Evolutionary conservation across 2,329 filamentous ascomycete genomes (phyloP).

Genomic region (Amauroascus niger): DNA sequence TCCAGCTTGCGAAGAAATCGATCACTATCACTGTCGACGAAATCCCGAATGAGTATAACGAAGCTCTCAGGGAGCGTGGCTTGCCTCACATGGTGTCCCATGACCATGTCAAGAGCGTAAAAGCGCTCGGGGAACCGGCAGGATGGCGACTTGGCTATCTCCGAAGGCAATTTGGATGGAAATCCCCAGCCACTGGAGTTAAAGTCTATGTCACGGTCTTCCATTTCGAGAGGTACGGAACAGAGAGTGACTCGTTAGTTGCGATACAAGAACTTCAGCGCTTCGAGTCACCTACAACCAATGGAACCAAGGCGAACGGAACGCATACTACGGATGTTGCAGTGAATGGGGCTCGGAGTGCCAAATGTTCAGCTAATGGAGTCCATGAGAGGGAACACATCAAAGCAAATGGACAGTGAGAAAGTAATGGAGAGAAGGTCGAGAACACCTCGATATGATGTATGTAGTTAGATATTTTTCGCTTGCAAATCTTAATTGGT

Average conservation of each 20-base stretch:
- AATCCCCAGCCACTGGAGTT: constrained; percentile 8
- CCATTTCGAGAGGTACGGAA: constrained; percentile 9
- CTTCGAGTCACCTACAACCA: neutral
- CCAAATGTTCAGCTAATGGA: neutral
- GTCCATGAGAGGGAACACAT: neutral
- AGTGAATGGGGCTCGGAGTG: neutral
- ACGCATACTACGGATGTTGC: no score
- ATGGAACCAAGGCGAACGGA: neutral
- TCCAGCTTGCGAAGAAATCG: constrained; percentile 18
- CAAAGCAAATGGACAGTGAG: neutral
- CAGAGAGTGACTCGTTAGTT: neutral
- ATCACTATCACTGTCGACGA: constrained; percentile 17
- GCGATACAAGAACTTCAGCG: neutral
- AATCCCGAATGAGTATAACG: constrained; percentile 16
- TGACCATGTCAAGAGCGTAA: constrained; percentile 6
- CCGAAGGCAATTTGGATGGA: constrained; percentile 10
- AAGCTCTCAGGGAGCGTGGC: neutral
- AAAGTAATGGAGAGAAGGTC: neutral
- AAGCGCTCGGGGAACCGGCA: constrained; percentile 5
- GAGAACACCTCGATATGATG: no score
- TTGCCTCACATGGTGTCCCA: constrained; percentile 5
- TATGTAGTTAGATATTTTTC: no score
- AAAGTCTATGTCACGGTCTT: constrained; percentile 7
- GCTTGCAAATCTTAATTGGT: no score
- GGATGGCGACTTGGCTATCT: constrained; percentile 9